Percentiles rank a stretch among this genome's conserved stretches.
Evolutionary conservation across 805 yeast genomes (phyloP).

Genomic region (Wickerhamiella sergipiensis): DNA sequence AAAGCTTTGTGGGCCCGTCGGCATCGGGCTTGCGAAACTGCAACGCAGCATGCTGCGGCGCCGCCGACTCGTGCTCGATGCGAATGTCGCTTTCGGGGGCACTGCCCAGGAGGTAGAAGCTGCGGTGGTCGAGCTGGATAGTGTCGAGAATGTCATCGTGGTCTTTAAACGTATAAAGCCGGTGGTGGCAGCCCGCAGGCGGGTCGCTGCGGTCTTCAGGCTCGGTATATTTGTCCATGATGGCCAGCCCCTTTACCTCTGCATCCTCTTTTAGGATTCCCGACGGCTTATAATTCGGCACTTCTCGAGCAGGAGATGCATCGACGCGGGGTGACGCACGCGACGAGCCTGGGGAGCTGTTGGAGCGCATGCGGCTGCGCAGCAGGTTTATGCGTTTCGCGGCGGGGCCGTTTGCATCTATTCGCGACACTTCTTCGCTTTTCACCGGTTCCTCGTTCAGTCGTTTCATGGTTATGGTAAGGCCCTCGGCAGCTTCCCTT

Average conservation of each 20-base stretch:
- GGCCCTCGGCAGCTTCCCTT: not conserved
- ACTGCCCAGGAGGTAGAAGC: constrained; percentile 5
- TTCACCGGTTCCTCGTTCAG: not conserved
- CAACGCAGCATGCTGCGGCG: constrained; percentile 31
- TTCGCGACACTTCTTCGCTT: not conserved
- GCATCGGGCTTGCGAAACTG: constrained; percentile 24
- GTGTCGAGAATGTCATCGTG: constrained; percentile 8
- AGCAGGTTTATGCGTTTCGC: not conserved
- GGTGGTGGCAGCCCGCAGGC: not conserved
- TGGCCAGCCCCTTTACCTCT: not conserved
- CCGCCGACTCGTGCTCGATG: not conserved
- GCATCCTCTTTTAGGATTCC: constrained; percentile 28
- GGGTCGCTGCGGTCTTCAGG: not conserved
- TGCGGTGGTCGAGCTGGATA: constrained; percentile 1
- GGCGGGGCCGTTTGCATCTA: not conserved
- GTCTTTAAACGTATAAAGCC: constrained; percentile 8
- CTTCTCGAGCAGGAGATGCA: not conserved
- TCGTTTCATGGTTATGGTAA: not conserved
- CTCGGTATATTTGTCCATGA: not conserved
- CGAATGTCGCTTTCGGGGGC: not conserved
- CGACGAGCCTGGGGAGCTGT: not conserved
- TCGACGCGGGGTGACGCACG: not conserved
- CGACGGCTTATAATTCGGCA: constrained; percentile 27
- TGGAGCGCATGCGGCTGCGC: not conserved
- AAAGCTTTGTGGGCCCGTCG: constrained; percentile 20